Evolutionary conservation across 1,284 basidiomycete genomes (phyloP).

Genomic region (Rhodotorula sp.): DNA sequence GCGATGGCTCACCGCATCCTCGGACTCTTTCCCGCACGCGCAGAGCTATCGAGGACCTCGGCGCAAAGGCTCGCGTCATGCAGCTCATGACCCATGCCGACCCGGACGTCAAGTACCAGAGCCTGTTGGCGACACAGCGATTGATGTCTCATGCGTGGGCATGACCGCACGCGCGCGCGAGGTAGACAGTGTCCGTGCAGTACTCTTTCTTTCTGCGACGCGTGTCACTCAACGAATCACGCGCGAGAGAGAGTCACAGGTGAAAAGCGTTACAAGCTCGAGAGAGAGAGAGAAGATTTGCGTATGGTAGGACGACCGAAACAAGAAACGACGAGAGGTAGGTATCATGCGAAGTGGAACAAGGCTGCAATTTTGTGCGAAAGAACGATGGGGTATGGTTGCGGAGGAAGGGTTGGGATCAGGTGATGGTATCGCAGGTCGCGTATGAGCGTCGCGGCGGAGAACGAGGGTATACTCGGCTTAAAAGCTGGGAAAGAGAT

Average conservation of each 20-base stretch:
- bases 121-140: constrained; percentile 68
- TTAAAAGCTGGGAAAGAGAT: constrained; percentile 37
- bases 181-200: not conserved
- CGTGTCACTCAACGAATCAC: no score
- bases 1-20: no score
- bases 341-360: not conserved
- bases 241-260: no score
- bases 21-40: not conserved
- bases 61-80: constrained; percentile 88
- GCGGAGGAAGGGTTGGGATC: no score
- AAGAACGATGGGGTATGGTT: not conserved
- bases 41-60: constrained; percentile 75
- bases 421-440: no score
- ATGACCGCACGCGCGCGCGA: not conserved
- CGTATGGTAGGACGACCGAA: no score
- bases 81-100: constrained; percentile 87
- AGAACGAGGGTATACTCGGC: not conserved
- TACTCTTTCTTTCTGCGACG: not conserved
- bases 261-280: no score
- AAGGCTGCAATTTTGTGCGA: no score
- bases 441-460: no score
- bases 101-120: constrained; percentile 85
- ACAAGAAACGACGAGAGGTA: no score
- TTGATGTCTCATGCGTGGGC: constrained; percentile 45
- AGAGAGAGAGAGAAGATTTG: no score